These are phyloP conservation scores for Scenedesmus sp. DNA, from an alignment of 163 green algal genomes.

Conservation along the genomic window DNA sequence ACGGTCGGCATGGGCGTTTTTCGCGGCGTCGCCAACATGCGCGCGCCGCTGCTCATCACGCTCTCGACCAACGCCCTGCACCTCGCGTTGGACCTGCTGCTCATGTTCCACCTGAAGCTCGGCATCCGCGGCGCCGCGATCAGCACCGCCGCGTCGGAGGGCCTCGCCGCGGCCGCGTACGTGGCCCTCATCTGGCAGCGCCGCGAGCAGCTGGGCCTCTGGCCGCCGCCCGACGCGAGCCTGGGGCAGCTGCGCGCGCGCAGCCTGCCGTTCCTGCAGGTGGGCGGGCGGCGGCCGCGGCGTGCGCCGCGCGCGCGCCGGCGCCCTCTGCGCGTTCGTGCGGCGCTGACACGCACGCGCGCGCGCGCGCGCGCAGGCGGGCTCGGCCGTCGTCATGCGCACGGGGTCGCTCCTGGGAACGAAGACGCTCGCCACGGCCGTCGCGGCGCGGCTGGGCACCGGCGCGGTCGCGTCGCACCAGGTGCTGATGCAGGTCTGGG, in stretches of 20 bases:
- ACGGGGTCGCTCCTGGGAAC: conserved; percentile 72
- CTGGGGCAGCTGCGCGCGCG: conserved; percentile 11
- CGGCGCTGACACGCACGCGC: neutral
- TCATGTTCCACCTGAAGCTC: conserved; percentile 67
- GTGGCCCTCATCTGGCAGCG: conserved; percentile 41
- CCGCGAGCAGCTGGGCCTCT: conserved; percentile 58
- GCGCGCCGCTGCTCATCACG: conserved; percentile 69
- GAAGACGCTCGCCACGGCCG: conserved; percentile 73
- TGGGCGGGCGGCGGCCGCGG: neutral
- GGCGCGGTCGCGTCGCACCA: conserved; percentile 73
- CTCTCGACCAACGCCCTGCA: conserved; percentile 71
- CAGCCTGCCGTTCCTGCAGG: conserved; percentile 56
- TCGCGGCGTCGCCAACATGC: conserved; percentile 71
- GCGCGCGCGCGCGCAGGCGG: conserved; percentile 45
- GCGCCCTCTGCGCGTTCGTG: neutral
- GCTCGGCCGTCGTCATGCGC: conserved; percentile 71
- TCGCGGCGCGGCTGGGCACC: conserved; percentile 65
- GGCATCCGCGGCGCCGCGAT: conserved; percentile 71
- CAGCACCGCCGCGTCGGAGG: conserved; percentile 67
- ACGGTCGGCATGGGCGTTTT: conserved; percentile 72
- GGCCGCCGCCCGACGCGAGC: conserved; percentile 6
- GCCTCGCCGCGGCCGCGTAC: conserved; percentile 63
- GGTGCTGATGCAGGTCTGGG: conserved; percentile 78
- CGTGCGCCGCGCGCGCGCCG: neutral
- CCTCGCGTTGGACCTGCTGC: conserved; percentile 58